These are phyloP conservation scores for Coemansia brasiliensis DNA, from an alignment of 192 early-diverging fungal species.

Conservation along the genomic window DNA sequence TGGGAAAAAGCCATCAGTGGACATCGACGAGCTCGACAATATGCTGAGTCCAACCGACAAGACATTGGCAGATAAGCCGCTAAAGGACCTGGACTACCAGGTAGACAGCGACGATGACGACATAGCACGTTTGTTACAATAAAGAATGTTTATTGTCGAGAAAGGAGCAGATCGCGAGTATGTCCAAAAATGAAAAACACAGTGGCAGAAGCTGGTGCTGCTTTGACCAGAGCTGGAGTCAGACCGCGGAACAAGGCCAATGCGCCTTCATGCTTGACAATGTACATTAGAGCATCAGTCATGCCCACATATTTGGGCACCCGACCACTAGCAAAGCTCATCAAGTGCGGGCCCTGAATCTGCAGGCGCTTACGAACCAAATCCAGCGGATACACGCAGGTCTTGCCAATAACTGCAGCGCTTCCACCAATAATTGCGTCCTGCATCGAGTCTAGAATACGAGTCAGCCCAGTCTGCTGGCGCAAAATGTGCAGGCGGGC, in stretches of 20 bases:
- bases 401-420: slow-evolving; percentile 81
- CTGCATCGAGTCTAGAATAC: slow-evolving; percentile 26
- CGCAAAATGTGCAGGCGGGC: slow-evolving; percentile 8
- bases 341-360: slow-evolving; percentile 73
- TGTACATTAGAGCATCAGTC: slow-evolving; percentile 60
- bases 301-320: slow-evolving; percentile 72
- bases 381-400: slow-evolving; percentile 88
- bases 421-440: slow-evolving; percentile 79
- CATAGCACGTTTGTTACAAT: neutral
- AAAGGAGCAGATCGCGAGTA: slow-evolving; percentile 58
- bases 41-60: slow-evolving; percentile 3
- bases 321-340: slow-evolving; percentile 59
- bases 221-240: slow-evolving; percentile 82
- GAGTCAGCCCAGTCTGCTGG: neutral
- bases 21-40: neutral
- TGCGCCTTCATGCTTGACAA: slow-evolving; percentile 76
- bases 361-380: slow-evolving; percentile 78
- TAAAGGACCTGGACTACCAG: slow-evolving; percentile 31
- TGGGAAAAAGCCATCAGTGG: neutral
- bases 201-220: slow-evolving; percentile 79
- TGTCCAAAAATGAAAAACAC: slow-evolving; percentile 84
- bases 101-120: slow-evolving; percentile 36
- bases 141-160: neutral
- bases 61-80: neutral
- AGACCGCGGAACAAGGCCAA: slow-evolving; percentile 86